These are phyloP conservation scores for Pyrenochaeta sp. DNA, from an alignment of 2,329 filamentous ascomycete species.

Conservation along the genomic window DNA sequence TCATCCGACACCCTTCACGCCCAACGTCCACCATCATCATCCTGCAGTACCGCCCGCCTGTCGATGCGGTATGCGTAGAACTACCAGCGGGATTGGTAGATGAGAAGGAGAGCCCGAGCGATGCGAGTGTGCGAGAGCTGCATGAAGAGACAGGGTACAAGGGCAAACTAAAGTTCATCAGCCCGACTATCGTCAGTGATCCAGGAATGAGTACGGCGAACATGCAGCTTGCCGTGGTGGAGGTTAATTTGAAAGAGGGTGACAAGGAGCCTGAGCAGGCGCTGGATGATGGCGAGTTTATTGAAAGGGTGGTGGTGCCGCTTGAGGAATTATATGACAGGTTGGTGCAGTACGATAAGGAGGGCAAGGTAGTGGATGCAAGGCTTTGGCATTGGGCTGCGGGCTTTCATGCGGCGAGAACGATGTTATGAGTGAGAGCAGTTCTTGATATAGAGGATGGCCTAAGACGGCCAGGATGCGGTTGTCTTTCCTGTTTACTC, in stretches of 20 bases:
- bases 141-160: conserved; percentile 71
- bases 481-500: no score
- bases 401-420: conserved; percentile 61
- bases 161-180: conserved; percentile 60
- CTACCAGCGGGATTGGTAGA: conserved; percentile 69
- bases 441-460: no score
- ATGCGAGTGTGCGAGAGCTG: conserved; percentile 66
- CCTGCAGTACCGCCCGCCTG: conserved; percentile 68
- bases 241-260: conserved; percentile 62
- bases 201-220: conserved; percentile 68
- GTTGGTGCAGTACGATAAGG: conserved; percentile 56
- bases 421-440: conserved; percentile 30
- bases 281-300: conserved; percentile 69
- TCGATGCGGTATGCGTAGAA: conserved; percentile 67
- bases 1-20: conserved; percentile 58
- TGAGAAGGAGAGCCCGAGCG: conserved; percentile 63
- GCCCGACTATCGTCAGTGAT: conserved; percentile 73
- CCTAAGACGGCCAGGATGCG: no score
- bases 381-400: conserved; percentile 70
- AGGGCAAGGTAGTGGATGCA: conserved; percentile 64
- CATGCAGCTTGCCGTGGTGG: conserved; percentile 68
- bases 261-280: conserved; percentile 64
- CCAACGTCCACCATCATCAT: conserved; percentile 64
- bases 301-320: conserved; percentile 67
- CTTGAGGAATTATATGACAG: conserved; percentile 64